Evolutionary conservation across 2,329 filamentous ascomycete species (phyloP), one percentile per base, ranked within the genome.

Genomic region (Acrocalymma vagum): DNA sequence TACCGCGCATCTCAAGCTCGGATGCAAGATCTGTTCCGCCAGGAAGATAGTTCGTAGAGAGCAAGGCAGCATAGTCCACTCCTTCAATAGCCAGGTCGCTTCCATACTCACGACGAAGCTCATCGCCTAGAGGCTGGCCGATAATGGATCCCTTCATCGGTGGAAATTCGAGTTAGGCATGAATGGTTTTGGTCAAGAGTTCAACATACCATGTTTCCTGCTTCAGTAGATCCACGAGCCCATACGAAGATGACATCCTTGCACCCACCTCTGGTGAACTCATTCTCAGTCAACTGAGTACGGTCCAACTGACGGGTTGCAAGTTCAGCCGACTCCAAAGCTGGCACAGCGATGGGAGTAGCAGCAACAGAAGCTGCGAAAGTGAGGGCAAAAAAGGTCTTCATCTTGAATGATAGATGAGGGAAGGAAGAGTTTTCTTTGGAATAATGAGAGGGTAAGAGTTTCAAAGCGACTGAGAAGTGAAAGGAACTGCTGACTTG

Each of bases 211-310:
- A 76, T 63, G 53, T 75, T 73, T 6, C 73, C 74, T 6, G 59
- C 48, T 48, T 77, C 74, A 14, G 64, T 68, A 10, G 72, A 74
- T n/a, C 71, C 74, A 22, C 73, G 66, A 9, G 74, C 73, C 44
- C 73, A 76, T 38, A 76, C 69, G 25, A 76, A 68, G n/a, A 72
- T 72, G 22, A 72, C 54, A 17, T 62, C 52, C 29, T 59, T 58
- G 56, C 72, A 74, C 7, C 45, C 38, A 7, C 59, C 58, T 10
- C 38, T 33, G 9, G 59, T 59, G 27, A 69, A 62, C 21, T 71
- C 67, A 15, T 69, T 61, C 8, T 59, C 33, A 10, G 27, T 38
- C 23, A 35, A 16, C 25, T 29, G 13, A 10, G 43, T 42, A 32
- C 38, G 38, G 31, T 42, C 30, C 11, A 42, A 13, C 25, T 47